phyloP scores from a whole-genome alignment of 2,329 filamentous ascomycete species.

The Xylaria sp. region DNA sequence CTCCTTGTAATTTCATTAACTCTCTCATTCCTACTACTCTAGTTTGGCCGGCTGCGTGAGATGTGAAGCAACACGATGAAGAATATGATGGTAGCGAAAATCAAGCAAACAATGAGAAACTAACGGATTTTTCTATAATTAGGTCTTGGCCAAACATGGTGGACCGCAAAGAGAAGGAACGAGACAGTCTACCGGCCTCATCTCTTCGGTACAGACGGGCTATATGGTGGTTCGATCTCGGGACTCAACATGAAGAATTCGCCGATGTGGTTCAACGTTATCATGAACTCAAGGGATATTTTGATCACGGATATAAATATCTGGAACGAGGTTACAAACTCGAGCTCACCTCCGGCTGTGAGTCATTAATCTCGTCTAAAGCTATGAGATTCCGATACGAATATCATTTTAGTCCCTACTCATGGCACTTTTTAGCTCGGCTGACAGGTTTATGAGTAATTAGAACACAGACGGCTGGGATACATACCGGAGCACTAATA shows the following conservation, averaged over 20 bases:
- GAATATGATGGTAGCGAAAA: no score
- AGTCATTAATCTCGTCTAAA: constrained; percentile 45
- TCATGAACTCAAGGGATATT: constrained; percentile 65
- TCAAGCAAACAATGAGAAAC: not conserved
- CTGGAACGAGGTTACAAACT: constrained; percentile 28
- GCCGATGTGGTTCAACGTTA: constrained; percentile 62
- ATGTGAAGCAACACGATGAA: not conserved
- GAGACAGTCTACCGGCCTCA: constrained; percentile 65
- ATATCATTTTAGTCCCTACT: not conserved
- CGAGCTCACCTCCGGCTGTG: constrained; percentile 45
- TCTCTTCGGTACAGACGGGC: constrained; percentile 63
- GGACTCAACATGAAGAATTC: constrained; percentile 64
- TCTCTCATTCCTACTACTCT: not conserved
- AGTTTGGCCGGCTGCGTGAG: not conserved
- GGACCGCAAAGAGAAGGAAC: constrained; percentile 63
- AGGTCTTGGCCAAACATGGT: constrained; percentile 66
- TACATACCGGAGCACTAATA: constrained; percentile 63
- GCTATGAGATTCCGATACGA: no score
- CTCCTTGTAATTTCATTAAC: not conserved
- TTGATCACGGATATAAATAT: constrained; percentile 68
- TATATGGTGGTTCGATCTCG: constrained; percentile 60
- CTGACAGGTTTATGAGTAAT: not conserved
- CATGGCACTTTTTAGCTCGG: no score
- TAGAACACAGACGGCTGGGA: constrained; percentile 70
- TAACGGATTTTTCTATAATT: not conserved